Base-by-base conservation (phyloP, 2,329 filamentous ascomycete species). In the Apiospora aurea region DNA sequence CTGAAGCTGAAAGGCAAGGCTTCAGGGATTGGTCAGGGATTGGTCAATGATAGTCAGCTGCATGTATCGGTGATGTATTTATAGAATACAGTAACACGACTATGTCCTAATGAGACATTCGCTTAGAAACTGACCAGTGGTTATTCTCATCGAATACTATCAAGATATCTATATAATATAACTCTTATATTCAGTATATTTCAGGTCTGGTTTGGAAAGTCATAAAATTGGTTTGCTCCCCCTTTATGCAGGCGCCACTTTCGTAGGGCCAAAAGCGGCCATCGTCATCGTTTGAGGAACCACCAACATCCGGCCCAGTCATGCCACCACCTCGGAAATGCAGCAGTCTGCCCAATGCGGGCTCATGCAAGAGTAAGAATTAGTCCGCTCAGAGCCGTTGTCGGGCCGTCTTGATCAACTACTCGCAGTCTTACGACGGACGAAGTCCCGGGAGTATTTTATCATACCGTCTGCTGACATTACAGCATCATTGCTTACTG, bases 161-260 rank as follows among this genome's bases (percentile, higher is more conserved):
- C 26, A 38, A 38, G 1, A 1, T 29, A 21, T 21, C 16, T 61
- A 38, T 61, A 61, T 2, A n/a, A n/a, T n/a, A n/a, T n/a, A n/a
- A n/a, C n/a, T n/a, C n/a, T n/a, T n/a, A n/a, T 61, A 61, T 2
- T 61, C 29, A 34, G 16, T 16, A 29, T 38, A 3, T 34, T 38
- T 61, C 53, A 14, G 16, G 53, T 61, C 38, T n/a, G 34, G 53
- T 18, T 14, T 34, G 3, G 16, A 38, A 34, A 21, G 8, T 38
- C 2, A 16, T 38, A 61, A 61, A 29, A 34, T 14, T 29, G 53
- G 29, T 38, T 38, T 38, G 53, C 29, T 61, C 53, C 53, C 53
- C 53, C 29, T 61, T 61, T 38, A 38, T 61, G 53, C 6, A 21
- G 16, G 29, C 53, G 53, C 29, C 53, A 61, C 53, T 61, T 61